Evolutionary conservation across 495 filamentous ascomycete species (phyloP).

Genomic region (Elasticomyces elasticus): DNA sequence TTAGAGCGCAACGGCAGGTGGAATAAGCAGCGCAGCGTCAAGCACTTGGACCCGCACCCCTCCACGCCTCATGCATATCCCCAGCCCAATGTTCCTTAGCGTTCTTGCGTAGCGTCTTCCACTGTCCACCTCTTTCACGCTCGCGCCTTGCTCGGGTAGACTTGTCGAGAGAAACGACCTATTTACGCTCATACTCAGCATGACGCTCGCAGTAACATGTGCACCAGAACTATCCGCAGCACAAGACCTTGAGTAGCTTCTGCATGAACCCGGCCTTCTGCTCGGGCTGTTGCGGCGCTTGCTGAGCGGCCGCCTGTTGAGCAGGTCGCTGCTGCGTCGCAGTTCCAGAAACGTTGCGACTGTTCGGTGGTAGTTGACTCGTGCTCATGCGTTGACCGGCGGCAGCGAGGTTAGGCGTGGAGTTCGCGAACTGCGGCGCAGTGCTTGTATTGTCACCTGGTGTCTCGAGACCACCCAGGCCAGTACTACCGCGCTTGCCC

Average conservation of each 20-base stretch:
- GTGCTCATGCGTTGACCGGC: conserved; percentile 42
- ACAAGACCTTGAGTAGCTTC: conserved; percentile 21
- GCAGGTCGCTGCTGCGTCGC: neutral
- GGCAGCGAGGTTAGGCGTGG: conserved; percentile 69
- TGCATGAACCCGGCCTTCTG: conserved; percentile 15
- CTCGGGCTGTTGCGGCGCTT: conserved; percentile 8
- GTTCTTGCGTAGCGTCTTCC: no score
- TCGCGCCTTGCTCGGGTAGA: neutral
- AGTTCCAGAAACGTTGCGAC: conserved; percentile 23
- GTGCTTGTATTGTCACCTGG: conserved; percentile 57
- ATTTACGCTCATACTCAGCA: neutral
- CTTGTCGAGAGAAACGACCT: no score
- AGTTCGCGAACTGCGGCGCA: conserved; percentile 85
- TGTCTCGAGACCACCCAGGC: conserved; percentile 47
- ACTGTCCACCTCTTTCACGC: neutral
- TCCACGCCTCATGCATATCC: neutral
- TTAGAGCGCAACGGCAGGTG: neutral
- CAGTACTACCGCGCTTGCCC: conserved; percentile 55
- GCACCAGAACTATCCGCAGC: conserved; percentile 14
- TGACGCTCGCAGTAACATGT: neutral
- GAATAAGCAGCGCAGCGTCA: neutral
- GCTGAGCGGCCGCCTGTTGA: neutral
- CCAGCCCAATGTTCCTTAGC: no score
- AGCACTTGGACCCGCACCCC: neutral
- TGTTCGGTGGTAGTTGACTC: conserved; percentile 25